Percentiles rank a stretch among this genome's conserved stretches.
Conservation (phyloP, 495 filamentous ascomycete species). For the Penicillium tannophilum region DNA sequence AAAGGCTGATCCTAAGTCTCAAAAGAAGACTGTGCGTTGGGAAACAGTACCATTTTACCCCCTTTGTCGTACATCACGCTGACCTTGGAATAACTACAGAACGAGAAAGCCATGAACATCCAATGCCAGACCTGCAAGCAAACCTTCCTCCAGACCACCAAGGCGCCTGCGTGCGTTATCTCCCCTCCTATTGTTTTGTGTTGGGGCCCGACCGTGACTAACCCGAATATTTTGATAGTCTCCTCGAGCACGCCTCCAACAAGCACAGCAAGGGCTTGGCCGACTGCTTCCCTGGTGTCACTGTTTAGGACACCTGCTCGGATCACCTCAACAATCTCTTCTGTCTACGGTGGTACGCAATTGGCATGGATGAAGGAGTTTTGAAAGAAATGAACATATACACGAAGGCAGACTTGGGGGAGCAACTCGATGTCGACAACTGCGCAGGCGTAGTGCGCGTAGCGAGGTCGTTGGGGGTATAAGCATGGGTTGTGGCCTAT, state of each 20-base stretch:
- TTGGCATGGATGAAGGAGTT: slow-evolving; percentile 20
- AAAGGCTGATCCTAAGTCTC: slow-evolving; percentile 27
- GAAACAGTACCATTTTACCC: background rate
- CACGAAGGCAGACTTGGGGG: background rate
- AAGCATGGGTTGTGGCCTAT: background rate
- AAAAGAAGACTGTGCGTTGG: slow-evolving; percentile 28
- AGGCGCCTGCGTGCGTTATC: slow-evolving; percentile 31
- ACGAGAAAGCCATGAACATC: slow-evolving; percentile 34
- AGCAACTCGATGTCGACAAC: background rate
- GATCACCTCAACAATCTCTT: background rate
- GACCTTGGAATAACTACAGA: slow-evolving; percentile 15
- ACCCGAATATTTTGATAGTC: slow-evolving; percentile 14
- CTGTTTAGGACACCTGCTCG: background rate
- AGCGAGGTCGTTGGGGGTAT: background rate
- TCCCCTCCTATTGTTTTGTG: background rate
- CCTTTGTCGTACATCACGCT: background rate
- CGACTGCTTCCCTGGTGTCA: slow-evolving; percentile 30
- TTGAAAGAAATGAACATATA: slow-evolving; percentile 9
- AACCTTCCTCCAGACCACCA: slow-evolving; percentile 35
- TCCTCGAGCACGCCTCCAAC: slow-evolving; percentile 33
- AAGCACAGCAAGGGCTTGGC: slow-evolving; percentile 33
- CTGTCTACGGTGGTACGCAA: slow-evolving; percentile 15
- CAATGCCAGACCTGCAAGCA: slow-evolving; percentile 30
- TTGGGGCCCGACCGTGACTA: slow-evolving; percentile 3
- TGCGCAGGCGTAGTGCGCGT: slow-evolving; percentile 6